These are phyloP conservation scores for Elymus sibiricus DNA, from an alignment of 176 grass and related monocot genomes.

Conservation along the genomic window DNA sequence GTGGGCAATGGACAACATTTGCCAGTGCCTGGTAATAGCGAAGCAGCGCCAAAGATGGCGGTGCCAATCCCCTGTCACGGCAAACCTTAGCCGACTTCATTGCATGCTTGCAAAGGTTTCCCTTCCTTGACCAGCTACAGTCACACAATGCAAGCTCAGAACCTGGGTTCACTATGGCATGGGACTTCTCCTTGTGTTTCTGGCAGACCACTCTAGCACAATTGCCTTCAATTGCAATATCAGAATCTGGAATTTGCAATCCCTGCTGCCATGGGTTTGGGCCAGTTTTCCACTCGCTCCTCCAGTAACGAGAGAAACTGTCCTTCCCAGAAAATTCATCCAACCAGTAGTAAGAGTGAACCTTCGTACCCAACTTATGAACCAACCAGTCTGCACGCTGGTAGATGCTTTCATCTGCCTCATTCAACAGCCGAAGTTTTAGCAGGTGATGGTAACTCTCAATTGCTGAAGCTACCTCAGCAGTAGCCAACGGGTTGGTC, in stretches of 20 bases:
- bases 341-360: slow-evolving; percentile 90
- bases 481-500: slow-evolving; percentile 55
- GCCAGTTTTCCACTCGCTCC: slow-evolving; percentile 70
- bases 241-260: slow-evolving; percentile 59
- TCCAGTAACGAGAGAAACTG: slow-evolving; percentile 80
- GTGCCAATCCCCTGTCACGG: slow-evolving; percentile 59
- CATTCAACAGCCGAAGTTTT: slow-evolving; percentile 83
- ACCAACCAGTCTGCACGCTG: slow-evolving; percentile 76
- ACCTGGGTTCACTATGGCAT: slow-evolving; percentile 66
- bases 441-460: slow-evolving; percentile 83
- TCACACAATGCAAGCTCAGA: slow-evolving; percentile 87
- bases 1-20: slow-evolving; percentile 67
- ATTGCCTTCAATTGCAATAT: slow-evolving; percentile 56
- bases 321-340: slow-evolving; percentile 82
- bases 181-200: slow-evolving; percentile 55
- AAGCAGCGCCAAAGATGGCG: slow-evolving; percentile 55
- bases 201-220: slow-evolving; percentile 62
- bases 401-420: slow-evolving; percentile 54
- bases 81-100: slow-evolving; percentile 61
- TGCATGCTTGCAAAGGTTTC: slow-evolving; percentile 88
- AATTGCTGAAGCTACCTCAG: slow-evolving; percentile 71
- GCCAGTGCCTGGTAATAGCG: slow-evolving; percentile 64
- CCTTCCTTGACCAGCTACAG: slow-evolving; percentile 76
- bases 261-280: slow-evolving; percentile 60
- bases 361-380: slow-evolving; percentile 83